Conservation (phyloP, 345 rosid species). For the Firmiana major region DNA sequence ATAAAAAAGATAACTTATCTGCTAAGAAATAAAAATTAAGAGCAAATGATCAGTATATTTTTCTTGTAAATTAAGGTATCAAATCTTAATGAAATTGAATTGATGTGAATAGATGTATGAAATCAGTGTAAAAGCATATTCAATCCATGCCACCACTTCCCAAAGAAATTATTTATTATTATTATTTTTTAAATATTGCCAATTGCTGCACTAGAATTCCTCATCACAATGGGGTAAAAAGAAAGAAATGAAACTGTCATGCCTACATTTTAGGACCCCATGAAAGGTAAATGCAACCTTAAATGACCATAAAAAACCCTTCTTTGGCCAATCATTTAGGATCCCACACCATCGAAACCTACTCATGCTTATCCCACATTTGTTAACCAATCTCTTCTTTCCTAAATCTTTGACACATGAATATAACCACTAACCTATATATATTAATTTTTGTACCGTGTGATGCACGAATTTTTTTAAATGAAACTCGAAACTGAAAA, state of each 20-base stretch:
- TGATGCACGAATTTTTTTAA: too few relatives aligned
- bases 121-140: too few relatives aligned
- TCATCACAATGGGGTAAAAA: too few relatives aligned
- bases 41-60: neutral
- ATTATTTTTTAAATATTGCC: too few relatives aligned
- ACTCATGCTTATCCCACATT: neutral
- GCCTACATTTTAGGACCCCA: conserved; percentile 1
- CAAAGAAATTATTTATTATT: too few relatives aligned
- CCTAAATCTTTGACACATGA: neutral
- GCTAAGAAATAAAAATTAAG: neutral
- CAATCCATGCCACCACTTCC: too few relatives aligned
- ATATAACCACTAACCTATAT: neutral
- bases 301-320: neutral
- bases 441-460: too few relatives aligned
- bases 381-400: neutral
- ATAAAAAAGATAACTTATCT: neutral
- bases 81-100: neutral
- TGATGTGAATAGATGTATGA: neutral
- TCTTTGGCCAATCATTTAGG: neutral
- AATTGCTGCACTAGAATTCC: too few relatives aligned
- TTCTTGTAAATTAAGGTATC: neutral
- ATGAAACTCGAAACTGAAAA: too few relatives aligned
- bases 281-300: neutral
- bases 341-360: neutral
- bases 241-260: neutral